These are phyloP conservation scores for Fraxinus americana DNA, from an alignment of 257 asterid species.

Conservation along the genomic window DNA sequence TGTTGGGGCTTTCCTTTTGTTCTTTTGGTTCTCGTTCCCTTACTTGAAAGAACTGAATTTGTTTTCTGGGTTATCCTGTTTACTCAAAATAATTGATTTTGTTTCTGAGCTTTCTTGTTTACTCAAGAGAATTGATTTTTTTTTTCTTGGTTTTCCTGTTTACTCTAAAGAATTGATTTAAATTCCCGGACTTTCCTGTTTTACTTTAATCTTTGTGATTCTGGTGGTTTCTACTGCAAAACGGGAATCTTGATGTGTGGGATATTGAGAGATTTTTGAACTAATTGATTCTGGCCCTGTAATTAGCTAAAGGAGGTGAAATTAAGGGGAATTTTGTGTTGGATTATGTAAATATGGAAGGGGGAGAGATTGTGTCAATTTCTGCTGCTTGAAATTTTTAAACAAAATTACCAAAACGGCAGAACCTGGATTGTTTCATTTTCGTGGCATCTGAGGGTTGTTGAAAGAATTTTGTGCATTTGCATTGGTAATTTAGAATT, in stretches of 20 bases:
- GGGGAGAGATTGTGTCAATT: background rate
- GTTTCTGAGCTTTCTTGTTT: too few relatives aligned
- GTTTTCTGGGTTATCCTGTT: slow-evolving; percentile 34
- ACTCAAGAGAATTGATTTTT: background rate
- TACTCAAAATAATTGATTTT: slow-evolving; percentile 7
- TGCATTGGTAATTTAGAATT: background rate
- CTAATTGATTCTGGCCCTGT: slow-evolving; percentile 24
- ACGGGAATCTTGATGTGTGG: background rate
- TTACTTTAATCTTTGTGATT: background rate
- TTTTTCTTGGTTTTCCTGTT: background rate
- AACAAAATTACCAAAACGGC: background rate
- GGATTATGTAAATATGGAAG: background rate
- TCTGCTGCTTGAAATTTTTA: slow-evolving; percentile 23
- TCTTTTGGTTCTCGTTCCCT: slow-evolving; percentile 20
- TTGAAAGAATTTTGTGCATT: background rate
- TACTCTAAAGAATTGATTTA: background rate
- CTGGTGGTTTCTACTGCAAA: background rate
- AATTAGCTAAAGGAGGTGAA: slow-evolving; percentile 8
- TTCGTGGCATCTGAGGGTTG: background rate
- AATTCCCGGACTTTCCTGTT: background rate
- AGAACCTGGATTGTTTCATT: background rate
- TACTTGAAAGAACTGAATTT: slow-evolving; percentile 21
- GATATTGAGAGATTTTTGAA: background rate
- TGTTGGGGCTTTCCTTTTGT: background rate
- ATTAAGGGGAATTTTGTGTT: background rate